Evolutionary conservation across 306 rosid genomes (phyloP).

Genomic region (Senna siamea): DNA sequence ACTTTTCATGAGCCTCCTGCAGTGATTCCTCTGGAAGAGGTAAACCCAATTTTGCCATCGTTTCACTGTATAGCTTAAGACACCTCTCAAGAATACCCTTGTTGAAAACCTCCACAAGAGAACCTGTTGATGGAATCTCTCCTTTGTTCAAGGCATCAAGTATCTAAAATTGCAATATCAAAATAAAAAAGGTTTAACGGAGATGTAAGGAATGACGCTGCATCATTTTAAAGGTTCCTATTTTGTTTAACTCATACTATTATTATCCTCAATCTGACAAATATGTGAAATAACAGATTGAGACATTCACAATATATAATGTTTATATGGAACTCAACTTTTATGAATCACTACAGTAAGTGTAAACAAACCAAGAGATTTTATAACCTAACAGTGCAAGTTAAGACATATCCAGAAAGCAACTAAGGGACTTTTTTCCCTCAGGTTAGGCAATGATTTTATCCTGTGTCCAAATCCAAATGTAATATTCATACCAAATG

Average conservation of each 20-base stretch:
- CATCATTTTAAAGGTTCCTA: slow-evolving; percentile 16
- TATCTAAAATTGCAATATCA: slow-evolving; percentile 57
- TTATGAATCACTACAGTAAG: not conserved
- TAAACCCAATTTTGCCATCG: slow-evolving; percentile 59
- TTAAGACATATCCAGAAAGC: not conserved
- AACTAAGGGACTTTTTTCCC: not conserved
- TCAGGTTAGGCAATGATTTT: not conserved
- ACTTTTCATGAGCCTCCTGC: slow-evolving; percentile 61
- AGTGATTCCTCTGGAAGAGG: slow-evolving; percentile 69
- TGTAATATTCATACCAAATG: not conserved
- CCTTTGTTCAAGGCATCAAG: slow-evolving; percentile 98
- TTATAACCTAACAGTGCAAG: not conserved
- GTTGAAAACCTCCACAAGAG: slow-evolving; percentile 94
- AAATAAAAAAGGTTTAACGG: slow-evolving; percentile 24
- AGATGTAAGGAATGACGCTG: slow-evolving; percentile 22
- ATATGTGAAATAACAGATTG: not conserved
- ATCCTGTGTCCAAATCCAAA: not conserved
- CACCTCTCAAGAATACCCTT: slow-evolving; percentile 93
- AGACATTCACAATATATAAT: not conserved
- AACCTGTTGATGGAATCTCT: slow-evolving; percentile 98
- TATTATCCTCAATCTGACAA: slow-evolving; percentile 17
- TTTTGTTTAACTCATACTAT: not conserved
- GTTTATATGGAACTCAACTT: not conserved
- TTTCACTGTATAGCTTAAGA: slow-evolving; percentile 68
- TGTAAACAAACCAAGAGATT: not conserved